A percentile compares a stretch with the other conserved stretches of the same genome.
Evolutionary conservation across 2,329 filamentous ascomycete genomes (phyloP).

Genomic region (Dactylellina haptotyla): DNA sequence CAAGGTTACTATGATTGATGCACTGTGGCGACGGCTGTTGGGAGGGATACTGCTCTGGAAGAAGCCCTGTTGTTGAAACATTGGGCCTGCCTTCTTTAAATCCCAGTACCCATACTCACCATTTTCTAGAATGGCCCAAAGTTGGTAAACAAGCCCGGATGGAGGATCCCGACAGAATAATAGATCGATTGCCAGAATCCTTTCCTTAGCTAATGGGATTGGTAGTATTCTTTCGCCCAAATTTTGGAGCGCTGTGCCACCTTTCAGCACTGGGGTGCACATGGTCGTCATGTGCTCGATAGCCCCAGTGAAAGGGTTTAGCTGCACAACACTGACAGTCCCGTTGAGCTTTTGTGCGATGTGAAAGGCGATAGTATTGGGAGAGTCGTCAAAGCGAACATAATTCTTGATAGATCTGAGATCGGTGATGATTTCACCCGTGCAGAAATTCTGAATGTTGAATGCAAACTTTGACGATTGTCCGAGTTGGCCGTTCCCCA

Average conservation of each 20-base stretch:
- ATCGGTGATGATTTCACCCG: constrained; percentile 16
- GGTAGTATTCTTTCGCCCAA: background rate
- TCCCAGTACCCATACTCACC: constrained; percentile 38
- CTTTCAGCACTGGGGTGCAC: background rate
- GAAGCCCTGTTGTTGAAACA: constrained; percentile 24
- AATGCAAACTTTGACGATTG: background rate
- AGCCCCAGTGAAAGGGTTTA: constrained; percentile 31
- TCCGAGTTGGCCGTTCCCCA: constrained; percentile 1
- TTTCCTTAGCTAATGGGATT: constrained; percentile 1
- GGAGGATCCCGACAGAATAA: background rate
- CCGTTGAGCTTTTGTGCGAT: constrained; percentile 13
- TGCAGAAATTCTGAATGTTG: constrained; percentile 3
- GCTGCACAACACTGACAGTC: constrained; percentile 14
- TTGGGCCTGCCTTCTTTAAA: constrained; percentile 6
- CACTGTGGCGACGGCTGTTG: background rate
- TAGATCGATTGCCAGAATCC: constrained; percentile 16
- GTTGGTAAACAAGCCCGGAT: constrained; percentile 5
- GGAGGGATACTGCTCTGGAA: background rate
- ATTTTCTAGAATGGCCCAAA: constrained; percentile 33
- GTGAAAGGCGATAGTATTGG: constrained; percentile 16
- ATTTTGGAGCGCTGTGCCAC: background rate
- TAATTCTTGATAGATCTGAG: constrained; percentile 1
- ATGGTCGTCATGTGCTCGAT: constrained; percentile 7
- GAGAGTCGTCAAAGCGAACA: background rate
- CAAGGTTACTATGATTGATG: constrained; percentile 20